Evolutionary conservation across 225 moss, liverwort and hornwort genomes (phyloP).

Genomic region (Pseudisothecium myosuroides): DNA sequence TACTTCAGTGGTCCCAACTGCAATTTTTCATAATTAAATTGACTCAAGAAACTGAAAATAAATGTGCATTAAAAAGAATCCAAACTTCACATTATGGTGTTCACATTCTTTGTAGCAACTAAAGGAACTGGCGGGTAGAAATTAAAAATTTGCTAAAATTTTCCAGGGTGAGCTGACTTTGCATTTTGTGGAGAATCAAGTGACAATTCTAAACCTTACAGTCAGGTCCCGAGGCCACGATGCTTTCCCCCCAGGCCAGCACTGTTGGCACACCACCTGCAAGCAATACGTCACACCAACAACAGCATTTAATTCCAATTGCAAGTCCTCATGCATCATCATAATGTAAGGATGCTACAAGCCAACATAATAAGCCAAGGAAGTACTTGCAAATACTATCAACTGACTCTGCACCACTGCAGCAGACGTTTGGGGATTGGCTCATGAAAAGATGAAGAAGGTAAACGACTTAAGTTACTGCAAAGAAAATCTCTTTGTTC

Average conservation of each 20-base stretch:
- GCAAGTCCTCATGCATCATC: not conserved
- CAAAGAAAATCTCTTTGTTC: not conserved
- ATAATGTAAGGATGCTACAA: not conserved
- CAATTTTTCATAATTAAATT: no score
- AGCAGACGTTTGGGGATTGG: not conserved
- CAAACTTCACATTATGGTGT: no score
- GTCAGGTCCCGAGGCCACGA: slow-evolving; percentile 60
- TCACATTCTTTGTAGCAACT: not conserved
- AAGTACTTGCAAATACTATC: not conserved
- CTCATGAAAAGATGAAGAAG: not conserved
- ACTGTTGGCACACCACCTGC: slow-evolving; percentile 72
- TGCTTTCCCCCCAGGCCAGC: slow-evolving; percentile 70
- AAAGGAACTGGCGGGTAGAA: not conserved
- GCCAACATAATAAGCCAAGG: slow-evolving; percentile 8
- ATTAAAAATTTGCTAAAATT: not conserved
- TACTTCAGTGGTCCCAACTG: no score
- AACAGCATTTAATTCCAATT: not conserved
- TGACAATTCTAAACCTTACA: slow-evolving; percentile 54
- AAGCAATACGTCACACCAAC: not conserved
- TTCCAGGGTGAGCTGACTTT: not conserved
- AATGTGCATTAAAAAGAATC: no score
- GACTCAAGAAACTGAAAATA: not conserved
- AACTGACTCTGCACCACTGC: not conserved
- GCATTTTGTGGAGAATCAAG: not conserved
- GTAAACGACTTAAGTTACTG: no score